Percentiles rank a stretch among this genome's conserved stretches.
These are phyloP conservation scores for Eutypella sp. DNA, from an alignment of 2,329 filamentous ascomycete genomes.

Conservation along the genomic window DNA sequence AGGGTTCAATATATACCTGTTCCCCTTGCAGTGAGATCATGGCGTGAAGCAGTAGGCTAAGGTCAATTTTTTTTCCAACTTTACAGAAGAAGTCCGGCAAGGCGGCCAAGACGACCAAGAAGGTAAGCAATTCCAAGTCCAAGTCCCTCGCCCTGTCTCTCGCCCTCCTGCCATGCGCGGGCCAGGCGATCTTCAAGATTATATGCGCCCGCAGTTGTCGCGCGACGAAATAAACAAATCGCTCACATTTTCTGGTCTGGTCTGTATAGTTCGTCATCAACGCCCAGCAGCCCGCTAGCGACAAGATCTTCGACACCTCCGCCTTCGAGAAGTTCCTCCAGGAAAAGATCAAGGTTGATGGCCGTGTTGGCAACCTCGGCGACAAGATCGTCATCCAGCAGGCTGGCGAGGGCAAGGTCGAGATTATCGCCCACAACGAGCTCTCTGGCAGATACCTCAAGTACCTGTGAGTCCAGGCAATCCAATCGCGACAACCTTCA, in stretches of 20 bases:
- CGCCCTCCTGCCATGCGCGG: neutral
- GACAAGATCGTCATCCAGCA: slow-evolving; percentile 87
- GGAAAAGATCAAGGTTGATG: slow-evolving; percentile 99
- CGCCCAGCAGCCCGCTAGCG: slow-evolving; percentile 92
- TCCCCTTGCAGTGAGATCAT: slow-evolving; percentile 34
- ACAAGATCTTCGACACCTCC: slow-evolving; percentile 99
- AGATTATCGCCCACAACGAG: slow-evolving; percentile 95
- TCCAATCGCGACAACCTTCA: too few relatives aligned
- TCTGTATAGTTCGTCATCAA: slow-evolving; percentile 99
- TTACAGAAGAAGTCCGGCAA: slow-evolving; percentile 64
- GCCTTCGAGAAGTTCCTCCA: slow-evolving; percentile 99
- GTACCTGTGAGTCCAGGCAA: slow-evolving; percentile 80
- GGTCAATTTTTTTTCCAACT: slow-evolving; percentile 49
- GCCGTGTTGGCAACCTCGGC: slow-evolving; percentile 96
- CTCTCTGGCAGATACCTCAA: slow-evolving; percentile 99
- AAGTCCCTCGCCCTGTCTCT: neutral
- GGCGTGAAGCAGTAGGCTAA: slow-evolving; percentile 95
- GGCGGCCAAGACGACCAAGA: slow-evolving; percentile 74
- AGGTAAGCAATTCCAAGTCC: slow-evolving; percentile 51
- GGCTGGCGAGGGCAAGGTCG: slow-evolving; percentile 93
- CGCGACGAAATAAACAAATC: too few relatives aligned
- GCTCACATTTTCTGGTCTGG: too few relatives aligned
- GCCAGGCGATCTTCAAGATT: neutral
- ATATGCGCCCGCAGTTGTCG: too few relatives aligned
- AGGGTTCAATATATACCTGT: neutral